Conservation (phyloP, 2,329 filamentous ascomycete species). For the Exophiala oligosperma region DNA sequence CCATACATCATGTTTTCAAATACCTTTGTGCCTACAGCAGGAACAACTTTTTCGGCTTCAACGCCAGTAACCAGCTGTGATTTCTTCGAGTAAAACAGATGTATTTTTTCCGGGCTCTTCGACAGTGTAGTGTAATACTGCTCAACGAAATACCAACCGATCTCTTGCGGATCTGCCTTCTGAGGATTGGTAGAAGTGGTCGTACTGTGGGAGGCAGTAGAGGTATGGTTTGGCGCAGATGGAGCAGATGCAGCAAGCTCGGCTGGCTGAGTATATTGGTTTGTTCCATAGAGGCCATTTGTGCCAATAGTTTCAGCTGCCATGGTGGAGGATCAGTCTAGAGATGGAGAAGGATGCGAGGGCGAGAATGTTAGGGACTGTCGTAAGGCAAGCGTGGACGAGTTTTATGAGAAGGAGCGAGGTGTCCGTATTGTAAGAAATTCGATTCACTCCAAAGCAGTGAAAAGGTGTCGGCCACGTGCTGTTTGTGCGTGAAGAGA, state of each 20-base stretch:
- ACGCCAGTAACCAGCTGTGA: slow-evolving; percentile 92
- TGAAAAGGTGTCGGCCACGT: slow-evolving; percentile 1
- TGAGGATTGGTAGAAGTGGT: slow-evolving; percentile 34
- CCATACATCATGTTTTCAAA: slow-evolving; percentile 12
- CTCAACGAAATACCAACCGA: slow-evolving; percentile 99
- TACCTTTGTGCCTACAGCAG: slow-evolving; percentile 86
- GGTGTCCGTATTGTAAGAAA: background rate
- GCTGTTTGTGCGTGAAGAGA: slow-evolving; percentile 4
- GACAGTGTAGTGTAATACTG: slow-evolving; percentile 98
- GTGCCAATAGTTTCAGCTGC: slow-evolving; percentile 26
- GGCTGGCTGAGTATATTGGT: slow-evolving; percentile 28
- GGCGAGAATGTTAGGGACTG: background rate
- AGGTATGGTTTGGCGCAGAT: slow-evolving; percentile 23
- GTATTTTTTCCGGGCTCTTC: slow-evolving; percentile 90
- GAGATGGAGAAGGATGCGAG: slow-evolving; percentile 4
- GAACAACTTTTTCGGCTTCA: slow-evolving; percentile 83
- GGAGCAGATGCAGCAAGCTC: slow-evolving; percentile 30
- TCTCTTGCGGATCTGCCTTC: slow-evolving; percentile 66
- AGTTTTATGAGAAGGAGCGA: background rate
- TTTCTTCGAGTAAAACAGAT: slow-evolving; percentile 92
- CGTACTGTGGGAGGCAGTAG: slow-evolving; percentile 29
- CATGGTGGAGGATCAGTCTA: slow-evolving; percentile 18
- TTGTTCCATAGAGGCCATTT: slow-evolving; percentile 28
- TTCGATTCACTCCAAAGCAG: background rate
- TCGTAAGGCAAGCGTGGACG: slow-evolving; percentile 1